These are phyloP conservation scores for Neonectria magnoliae DNA, from an alignment of 2,329 filamentous ascomycete genomes.

Conservation along the genomic window DNA sequence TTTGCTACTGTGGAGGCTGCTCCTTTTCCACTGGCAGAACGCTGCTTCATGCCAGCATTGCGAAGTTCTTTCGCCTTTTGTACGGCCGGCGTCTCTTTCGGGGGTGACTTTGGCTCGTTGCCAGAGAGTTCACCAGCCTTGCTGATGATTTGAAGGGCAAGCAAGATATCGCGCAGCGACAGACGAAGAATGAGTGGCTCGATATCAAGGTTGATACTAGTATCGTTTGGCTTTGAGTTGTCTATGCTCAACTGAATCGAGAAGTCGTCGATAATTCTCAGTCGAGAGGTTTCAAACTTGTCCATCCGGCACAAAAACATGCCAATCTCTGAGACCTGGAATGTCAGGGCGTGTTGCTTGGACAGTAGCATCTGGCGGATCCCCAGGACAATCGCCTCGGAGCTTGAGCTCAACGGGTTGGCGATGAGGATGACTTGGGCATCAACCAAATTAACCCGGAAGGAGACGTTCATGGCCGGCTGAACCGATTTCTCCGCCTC, in stretches of 20 bases:
- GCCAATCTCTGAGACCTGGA: conserved; percentile 92
- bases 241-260: conserved; percentile 92
- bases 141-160: conserved; percentile 91
- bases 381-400: conserved; percentile 93
- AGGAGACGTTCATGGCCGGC: conserved; percentile 77
- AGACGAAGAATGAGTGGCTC: conserved; percentile 91
- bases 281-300: conserved; percentile 87
- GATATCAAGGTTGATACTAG: conserved; percentile 85
- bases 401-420: conserved; percentile 88
- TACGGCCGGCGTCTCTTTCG: conserved; percentile 54
- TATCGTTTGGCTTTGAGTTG: conserved; percentile 68
- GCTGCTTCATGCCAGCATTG: conserved; percentile 60
- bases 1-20: conserved; percentile 58
- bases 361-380: conserved; percentile 94
- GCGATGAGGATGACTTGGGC: conserved; percentile 97
- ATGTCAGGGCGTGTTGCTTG: conserved; percentile 90
- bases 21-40: conserved; percentile 66
- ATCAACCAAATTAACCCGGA: conserved; percentile 93
- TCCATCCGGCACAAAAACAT: conserved; percentile 99
- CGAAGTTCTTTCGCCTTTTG: conserved; percentile 66
- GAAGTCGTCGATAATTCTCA: conserved; percentile 97
- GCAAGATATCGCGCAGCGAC: conserved; percentile 91
- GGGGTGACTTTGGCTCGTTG: conserved; percentile 60
- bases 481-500: conserved; percentile 33
- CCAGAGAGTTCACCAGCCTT: conserved; percentile 88